Evolutionary conservation across 345 rosid species (phyloP), one percentile per base, ranked within the genome.

Genomic region (Aquilaria yunnanensis): DNA sequence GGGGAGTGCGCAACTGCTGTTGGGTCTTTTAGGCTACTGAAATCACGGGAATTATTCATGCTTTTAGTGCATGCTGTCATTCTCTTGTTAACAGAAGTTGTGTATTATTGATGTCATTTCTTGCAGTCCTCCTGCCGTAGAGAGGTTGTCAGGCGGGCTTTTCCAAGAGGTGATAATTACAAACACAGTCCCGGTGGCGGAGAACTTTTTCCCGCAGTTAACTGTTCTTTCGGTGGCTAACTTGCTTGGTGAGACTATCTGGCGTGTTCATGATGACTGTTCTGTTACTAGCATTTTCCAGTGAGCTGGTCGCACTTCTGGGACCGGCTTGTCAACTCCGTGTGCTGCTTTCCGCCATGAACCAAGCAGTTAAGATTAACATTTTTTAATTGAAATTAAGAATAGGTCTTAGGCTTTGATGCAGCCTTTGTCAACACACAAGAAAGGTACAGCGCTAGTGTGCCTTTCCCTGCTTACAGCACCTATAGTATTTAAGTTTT

Each of bases 231-330:
- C 96, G 7, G 88, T 88, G 54, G 96, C 96, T 51, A 88, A 88
- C 74, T 81, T 88, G 53, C 59, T 88, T 47, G 92, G 92, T 57
- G 96, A 88, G 80, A 88, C 96, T 12, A 86, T 88, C 57, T 88
- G 92, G 96, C 96, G 92, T 49, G 85, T 88, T 65, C 92, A 88
- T 56, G 96, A 84, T 75, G 96, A 88, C 71, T 78, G 87, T 78
- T 85, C 96, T 43, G 88, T 88, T 56, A 88, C 88, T 72, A 80
- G 87, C 59, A 82, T 82, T 68, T 82, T 82, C 56, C 84, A 77
- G 66, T 82, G 79, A 80, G 55, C n/a, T 43, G 23, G 23, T 16
- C 23, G 23, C 23, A 16, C 23, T 16, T 16, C 23, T 16, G 16
- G 1, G 47, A 34, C 43, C 5, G 8, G 43, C 43, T 37, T n/a